These are phyloP conservation scores for Erodium texanum DNA, from an alignment of 441 rosid species.

Conservation along the genomic window DNA sequence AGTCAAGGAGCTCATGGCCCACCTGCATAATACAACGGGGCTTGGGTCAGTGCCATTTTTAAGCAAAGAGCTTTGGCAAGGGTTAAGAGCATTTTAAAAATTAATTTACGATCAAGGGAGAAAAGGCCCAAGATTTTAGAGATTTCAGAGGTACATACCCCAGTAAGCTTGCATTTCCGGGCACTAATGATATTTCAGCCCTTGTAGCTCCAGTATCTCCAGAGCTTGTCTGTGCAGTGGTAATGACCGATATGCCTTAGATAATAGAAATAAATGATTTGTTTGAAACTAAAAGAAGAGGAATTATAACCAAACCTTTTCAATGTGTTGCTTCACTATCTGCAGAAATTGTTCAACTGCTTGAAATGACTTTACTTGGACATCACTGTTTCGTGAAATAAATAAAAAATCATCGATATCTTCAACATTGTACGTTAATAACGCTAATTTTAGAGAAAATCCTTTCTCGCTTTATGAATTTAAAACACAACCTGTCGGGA, in stretches of 20 bases:
- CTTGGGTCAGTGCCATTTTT: conserved; percentile 6
- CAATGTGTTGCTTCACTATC: conserved; percentile 73
- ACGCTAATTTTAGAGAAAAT: not conserved
- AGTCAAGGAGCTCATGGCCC: conserved; percentile 99
- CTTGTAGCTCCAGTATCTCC: conserved; percentile 50
- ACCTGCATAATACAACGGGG: conserved; percentile 33
- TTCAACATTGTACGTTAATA: not conserved
- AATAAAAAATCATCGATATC: not conserved
- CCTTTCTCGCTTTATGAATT: too few relatives aligned
- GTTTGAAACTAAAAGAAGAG: conserved; percentile 1
- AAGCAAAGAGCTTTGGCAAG: not conserved
- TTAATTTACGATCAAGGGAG: too few relatives aligned
- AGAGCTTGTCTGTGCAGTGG: conserved; percentile 54
- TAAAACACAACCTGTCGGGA: conserved; percentile 68
- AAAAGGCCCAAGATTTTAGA: not conserved
- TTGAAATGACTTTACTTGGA: conserved; percentile 87
- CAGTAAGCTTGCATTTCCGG: conserved; percentile 81
- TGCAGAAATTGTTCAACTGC: conserved; percentile 91
- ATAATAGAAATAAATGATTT: conserved; percentile 4
- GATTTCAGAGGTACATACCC: conserved; percentile 47
- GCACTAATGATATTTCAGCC: conserved; percentile 58
- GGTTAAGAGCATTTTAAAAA: not conserved
- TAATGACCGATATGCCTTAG: too few relatives aligned
- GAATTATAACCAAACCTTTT: conserved; percentile 47
- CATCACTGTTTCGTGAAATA: conserved; percentile 52